Percentiles rank a stretch among this genome's conserved stretches.
Conservation (phyloP, 768 basidiomycete genomes). For the Lactifluus subvellereus region DNA sequence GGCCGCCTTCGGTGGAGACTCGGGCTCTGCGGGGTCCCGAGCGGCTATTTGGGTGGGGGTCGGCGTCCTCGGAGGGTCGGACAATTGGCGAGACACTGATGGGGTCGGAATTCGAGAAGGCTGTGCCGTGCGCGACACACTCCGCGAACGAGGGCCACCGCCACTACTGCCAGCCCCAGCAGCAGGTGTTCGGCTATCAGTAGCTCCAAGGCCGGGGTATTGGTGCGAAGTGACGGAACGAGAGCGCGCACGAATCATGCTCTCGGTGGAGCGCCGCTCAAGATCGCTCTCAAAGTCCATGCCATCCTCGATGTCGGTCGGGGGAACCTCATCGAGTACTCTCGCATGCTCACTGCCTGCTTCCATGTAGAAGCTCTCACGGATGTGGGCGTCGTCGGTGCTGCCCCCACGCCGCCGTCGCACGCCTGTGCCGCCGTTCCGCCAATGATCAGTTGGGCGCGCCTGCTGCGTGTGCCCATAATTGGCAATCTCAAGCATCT, state of each 20-base stretch:
- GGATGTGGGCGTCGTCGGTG: conserved; percentile 44
- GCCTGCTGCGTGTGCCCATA: conserved; percentile 52
- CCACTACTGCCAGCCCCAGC: not conserved
- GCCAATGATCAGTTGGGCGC: conserved; percentile 28
- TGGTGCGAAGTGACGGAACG: conserved; percentile 9
- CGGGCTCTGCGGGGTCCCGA: conserved; percentile 33
- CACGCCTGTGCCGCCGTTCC: conserved; percentile 13
- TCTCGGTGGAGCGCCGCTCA: conserved; percentile 8
- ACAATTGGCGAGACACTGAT: conserved; percentile 35
- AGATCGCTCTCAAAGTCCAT: conserved; percentile 28
- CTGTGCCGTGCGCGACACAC: conserved; percentile 16
- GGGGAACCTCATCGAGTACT: conserved; percentile 70
- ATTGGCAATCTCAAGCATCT: conserved; percentile 86
- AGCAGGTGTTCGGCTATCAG: conserved; percentile 11
- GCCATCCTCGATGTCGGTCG: conserved; percentile 66
- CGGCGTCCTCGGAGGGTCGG: conserved; percentile 41
- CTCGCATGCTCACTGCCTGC: conserved; percentile 46
- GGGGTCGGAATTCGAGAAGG: conserved; percentile 24
- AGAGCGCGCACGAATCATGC: not conserved
- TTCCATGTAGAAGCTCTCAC: conserved; percentile 66
- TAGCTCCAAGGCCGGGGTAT: conserved; percentile 9
- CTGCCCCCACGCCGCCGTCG: conserved; percentile 52
- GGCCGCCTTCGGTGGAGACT: conserved; percentile 21
- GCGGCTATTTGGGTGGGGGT: conserved; percentile 37
- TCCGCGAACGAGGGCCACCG: conserved; percentile 17